Conservation (phyloP, 495 filamentous ascomycete species). For the Delitschia confertaspora region DNA sequence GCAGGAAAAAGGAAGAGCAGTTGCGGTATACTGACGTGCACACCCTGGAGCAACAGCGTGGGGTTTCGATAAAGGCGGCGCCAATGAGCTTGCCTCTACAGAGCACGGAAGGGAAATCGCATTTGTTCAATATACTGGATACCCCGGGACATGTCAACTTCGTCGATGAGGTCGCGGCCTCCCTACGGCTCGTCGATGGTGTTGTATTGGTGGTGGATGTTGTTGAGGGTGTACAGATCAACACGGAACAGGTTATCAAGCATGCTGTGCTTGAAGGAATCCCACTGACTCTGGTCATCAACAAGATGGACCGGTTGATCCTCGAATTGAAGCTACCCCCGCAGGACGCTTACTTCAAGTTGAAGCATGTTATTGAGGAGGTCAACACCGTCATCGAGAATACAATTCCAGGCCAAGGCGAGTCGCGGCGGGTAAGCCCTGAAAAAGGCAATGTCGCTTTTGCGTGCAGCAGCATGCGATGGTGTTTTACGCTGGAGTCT, state of each 20-base stretch:
- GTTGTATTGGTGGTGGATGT: conserved; percentile 91
- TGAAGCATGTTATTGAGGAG: conserved; percentile 96
- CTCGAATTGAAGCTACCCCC: conserved; percentile 92
- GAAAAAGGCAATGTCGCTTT: conserved; percentile 97
- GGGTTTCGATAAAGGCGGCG: conserved; percentile 85
- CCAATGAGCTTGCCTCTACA: conserved; percentile 92
- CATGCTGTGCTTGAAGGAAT: conserved; percentile 86
- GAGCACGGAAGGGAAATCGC: conserved; percentile 85
- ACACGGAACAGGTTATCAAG: conserved; percentile 94
- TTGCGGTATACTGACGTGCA: conserved; percentile 91
- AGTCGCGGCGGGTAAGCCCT: conserved; percentile 72
- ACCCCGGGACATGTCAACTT: conserved; percentile 98
- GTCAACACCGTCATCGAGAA: conserved; percentile 93
- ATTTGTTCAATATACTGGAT: conserved; percentile 88
- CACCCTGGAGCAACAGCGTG: conserved; percentile 76
- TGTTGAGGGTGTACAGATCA: conserved; percentile 94
- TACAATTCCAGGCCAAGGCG: conserved; percentile 73
- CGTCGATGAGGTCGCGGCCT: conserved; percentile 88
- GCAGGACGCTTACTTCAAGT: conserved; percentile 93
- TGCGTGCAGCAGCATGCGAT: conserved; percentile 84
- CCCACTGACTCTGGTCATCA: conserved; percentile 81
- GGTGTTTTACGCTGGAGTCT: conserved; percentile 89
- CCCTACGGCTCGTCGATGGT: conserved; percentile 80
- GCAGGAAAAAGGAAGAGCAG: conserved; percentile 79
- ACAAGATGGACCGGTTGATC: conserved; percentile 95